Base-by-base conservation (phyloP, 2,329 filamentous ascomycete genomes). In the Aspergillus amoenus region DNA sequence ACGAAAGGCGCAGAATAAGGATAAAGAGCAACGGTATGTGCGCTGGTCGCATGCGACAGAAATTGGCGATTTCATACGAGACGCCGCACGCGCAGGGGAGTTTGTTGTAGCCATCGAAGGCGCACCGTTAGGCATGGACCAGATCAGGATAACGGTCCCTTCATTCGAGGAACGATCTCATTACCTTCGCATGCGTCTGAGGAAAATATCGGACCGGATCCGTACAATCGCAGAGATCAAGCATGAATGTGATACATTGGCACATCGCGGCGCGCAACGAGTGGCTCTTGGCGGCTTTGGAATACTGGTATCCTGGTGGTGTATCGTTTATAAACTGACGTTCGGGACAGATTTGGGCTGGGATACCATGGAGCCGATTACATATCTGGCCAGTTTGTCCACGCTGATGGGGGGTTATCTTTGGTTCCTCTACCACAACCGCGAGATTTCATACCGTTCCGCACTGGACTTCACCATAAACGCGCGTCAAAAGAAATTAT, bases 371-470 rank as follows among this genome's bases (percentile, higher is more conserved):
- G 92, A 96, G 74, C 92, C 91, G 0, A 85, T 96, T 2, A 96
- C 91, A 34, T 96, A 96, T 69, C 84, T 96, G 15, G 91, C 90
- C 2, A 90, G 91, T n/a, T 80, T 97, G 62, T 85, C 87, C 0
- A 92, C 89, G 12, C 85, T 96, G 68, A 95, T 96, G 78, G 88
- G 88, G 7, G 93, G 91, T 64, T 97, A 97, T 68, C 80, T 96
- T 53, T 97, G 91, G 91, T 96, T 97, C 72, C 78, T 96, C 12
- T 96, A 93, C 75, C 90, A 96, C 78, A 95, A 93, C 76, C 85
- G 90, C 18, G 92, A 96, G 74, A 87, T 96, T 11, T 90, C 86
- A 62, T 96, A 96, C 78, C 88, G 89, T 64, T 88, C 88, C 2
- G 91, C 93, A 27, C 86, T 96, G 77, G 93, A 95, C 71, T 82